These are phyloP conservation scores for Russula earlei DNA, from an alignment of 768 basidiomycete genomes.

Conservation along the genomic window DNA sequence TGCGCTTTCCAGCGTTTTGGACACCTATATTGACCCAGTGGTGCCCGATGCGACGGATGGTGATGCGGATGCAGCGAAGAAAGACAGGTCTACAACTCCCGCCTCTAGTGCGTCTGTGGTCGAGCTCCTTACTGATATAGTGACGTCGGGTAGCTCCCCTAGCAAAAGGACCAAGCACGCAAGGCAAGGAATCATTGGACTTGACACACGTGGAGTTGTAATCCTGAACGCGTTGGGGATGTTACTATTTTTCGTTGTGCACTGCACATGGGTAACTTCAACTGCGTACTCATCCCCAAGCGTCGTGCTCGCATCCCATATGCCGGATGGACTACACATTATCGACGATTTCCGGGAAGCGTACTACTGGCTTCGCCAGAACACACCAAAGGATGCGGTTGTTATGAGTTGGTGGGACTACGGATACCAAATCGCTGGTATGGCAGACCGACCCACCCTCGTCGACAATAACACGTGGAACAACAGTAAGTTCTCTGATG, in stretches of 20 bases:
- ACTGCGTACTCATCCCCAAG: constrained; percentile 96
- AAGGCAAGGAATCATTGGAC: constrained; percentile 61
- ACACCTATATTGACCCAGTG: constrained; percentile 80
- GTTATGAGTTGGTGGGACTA: constrained; percentile 99
- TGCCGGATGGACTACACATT: constrained; percentile 82
- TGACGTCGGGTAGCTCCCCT: constrained; percentile 11
- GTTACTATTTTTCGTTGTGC: constrained; percentile 84
- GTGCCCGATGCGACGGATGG: constrained; percentile 47
- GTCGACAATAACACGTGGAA: constrained; percentile 99
- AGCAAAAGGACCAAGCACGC: constrained; percentile 29
- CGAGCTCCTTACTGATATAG: constrained; percentile 16
- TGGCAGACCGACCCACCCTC: constrained; percentile 92
- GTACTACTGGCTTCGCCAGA: constrained; percentile 97
- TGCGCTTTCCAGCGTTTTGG: constrained; percentile 77
- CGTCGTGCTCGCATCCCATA: constrained; percentile 78
- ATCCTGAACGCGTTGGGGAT: constrained; percentile 66
- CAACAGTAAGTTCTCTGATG: constrained; percentile 62
- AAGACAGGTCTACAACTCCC: constrained; percentile 37
- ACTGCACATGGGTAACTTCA: constrained; percentile 96
- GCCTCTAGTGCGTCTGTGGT: constrained; percentile 16
- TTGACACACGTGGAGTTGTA: constrained; percentile 74
- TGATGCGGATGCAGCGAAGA: constrained; percentile 33
- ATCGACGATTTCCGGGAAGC: constrained; percentile 99
- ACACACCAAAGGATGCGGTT: constrained; percentile 85
- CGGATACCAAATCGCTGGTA: constrained; percentile 98